A percentile compares a stretch with the other conserved stretches of the same genome.
Conservation (phyloP, 2,329 filamentous ascomycete species). For the Fonsecaea erecta region DNA sequence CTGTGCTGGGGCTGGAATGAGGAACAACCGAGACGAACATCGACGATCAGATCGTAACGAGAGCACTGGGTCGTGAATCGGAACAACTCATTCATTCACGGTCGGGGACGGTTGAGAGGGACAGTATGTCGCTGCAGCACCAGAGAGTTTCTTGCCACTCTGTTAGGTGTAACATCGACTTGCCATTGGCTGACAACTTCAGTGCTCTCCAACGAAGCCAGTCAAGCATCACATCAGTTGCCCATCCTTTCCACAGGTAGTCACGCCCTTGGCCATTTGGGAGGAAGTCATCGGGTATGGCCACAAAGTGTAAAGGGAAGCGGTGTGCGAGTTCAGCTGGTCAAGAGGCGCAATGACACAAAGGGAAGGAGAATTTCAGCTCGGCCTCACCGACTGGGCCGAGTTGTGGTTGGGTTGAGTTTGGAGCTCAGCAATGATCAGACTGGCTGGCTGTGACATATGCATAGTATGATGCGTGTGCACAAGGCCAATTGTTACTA, state of each 20-base stretch:
- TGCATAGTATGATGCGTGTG: no score
- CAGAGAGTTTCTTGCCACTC: background rate
- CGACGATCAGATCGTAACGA: constrained; percentile 5
- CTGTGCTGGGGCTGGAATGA: background rate
- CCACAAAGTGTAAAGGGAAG: background rate
- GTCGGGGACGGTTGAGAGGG: background rate
- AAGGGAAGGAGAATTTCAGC: constrained; percentile 4
- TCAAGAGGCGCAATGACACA: background rate
- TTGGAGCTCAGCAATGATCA: no score
- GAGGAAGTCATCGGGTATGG: background rate
- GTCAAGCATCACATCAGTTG: background rate
- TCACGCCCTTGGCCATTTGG: background rate
- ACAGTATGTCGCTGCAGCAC: background rate
- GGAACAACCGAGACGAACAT: background rate
- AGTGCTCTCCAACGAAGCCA: background rate
- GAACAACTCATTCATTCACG: background rate
- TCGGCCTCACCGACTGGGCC: constrained; percentile 13
- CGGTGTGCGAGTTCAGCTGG: constrained; percentile 9
- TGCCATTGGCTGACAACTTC: background rate
- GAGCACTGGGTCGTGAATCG: background rate
- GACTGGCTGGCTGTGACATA: no score
- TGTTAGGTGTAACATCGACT: background rate
- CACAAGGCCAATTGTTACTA: no score
- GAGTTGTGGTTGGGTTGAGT: background rate
- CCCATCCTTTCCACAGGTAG: background rate